Conservation (phyloP, 2,329 filamentous ascomycete species). For the Fusarium sp. region DNA sequence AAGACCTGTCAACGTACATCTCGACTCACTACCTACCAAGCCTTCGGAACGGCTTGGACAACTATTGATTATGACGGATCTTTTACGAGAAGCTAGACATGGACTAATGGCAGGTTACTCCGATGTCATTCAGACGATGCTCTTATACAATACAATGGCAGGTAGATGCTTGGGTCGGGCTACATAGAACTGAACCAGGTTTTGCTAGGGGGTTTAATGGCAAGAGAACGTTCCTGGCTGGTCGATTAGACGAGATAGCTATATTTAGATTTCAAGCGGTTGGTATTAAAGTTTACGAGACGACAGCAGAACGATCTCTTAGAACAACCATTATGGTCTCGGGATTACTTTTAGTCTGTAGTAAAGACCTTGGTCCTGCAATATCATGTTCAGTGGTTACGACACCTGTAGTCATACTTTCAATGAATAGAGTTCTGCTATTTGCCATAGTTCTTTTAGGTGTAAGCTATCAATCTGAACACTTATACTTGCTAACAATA, state of each 20-base stretch:
- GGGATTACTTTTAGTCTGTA: background rate
- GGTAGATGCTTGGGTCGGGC: constrained; percentile 52
- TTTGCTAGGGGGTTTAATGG: constrained; percentile 56
- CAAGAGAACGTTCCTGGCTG: constrained; percentile 49
- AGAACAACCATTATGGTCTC: constrained; percentile 17
- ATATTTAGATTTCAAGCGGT: constrained; percentile 45
- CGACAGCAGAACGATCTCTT: background rate
- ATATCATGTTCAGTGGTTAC: too few species aligned
- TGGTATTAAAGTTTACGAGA: constrained; percentile 26
- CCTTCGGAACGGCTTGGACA: constrained; percentile 51
- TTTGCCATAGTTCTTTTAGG: too few species aligned
- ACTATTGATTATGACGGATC: constrained; percentile 44
- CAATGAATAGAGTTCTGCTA: too few species aligned
- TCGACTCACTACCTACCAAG: constrained; percentile 51
- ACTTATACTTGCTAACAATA: background rate
- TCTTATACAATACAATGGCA: constrained; percentile 51
- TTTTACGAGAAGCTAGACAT: constrained; percentile 45
- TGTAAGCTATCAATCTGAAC: background rate
- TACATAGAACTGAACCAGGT: constrained; percentile 49
- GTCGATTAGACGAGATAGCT: constrained; percentile 55
- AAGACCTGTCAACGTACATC: constrained; percentile 56
- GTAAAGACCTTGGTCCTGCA: background rate
- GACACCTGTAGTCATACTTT: too few species aligned
- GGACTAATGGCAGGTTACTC: constrained; percentile 57
- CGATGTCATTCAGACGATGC: constrained; percentile 53